Evolutionary conservation across 352 stramenopile genomes (phyloP).

Genomic region (Phytopythium montanum): DNA sequence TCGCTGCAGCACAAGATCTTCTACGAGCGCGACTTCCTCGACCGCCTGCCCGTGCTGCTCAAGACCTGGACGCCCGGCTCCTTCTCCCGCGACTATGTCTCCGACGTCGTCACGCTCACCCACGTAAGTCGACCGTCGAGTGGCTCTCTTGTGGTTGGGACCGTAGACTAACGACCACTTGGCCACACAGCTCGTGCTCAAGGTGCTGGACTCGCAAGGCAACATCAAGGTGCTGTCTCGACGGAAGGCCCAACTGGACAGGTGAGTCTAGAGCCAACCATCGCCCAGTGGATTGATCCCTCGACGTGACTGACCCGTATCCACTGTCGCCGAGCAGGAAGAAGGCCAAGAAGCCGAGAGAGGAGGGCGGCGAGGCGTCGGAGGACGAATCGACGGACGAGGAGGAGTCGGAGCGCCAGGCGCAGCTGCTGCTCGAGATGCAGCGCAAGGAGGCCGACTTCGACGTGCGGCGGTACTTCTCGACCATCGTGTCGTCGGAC

Average conservation of each 20-base stretch:
- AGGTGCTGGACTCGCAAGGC: slow-evolving; percentile 79
- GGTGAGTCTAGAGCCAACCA: slow-evolving; percentile 14
- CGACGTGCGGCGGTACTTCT: slow-evolving; percentile 81
- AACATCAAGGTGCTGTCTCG: slow-evolving; percentile 82
- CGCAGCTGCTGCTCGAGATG: slow-evolving; percentile 76
- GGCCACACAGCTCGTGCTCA: slow-evolving; percentile 68
- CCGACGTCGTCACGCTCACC: slow-evolving; percentile 83
- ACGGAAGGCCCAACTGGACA: slow-evolving; percentile 59
- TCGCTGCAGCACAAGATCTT: slow-evolving; percentile 88
- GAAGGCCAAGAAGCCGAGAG: slow-evolving; percentile 41
- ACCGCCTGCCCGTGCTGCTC: slow-evolving; percentile 74
- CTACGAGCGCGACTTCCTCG: slow-evolving; percentile 85
- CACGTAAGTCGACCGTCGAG: slow-evolving; percentile 41
- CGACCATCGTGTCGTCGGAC: slow-evolving; percentile 72
- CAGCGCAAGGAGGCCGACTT: slow-evolving; percentile 86
- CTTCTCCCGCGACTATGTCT: slow-evolving; percentile 63
- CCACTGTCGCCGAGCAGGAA: slow-evolving; percentile 18
- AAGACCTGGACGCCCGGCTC: slow-evolving; percentile 71
- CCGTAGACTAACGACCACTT: not conserved
- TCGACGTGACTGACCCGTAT: not conserved
- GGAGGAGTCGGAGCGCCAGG: slow-evolving; percentile 66
- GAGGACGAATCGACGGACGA: slow-evolving; percentile 67
- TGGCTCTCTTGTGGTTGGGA: not conserved
- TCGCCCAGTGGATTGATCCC: not conserved
- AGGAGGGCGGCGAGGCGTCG: slow-evolving; percentile 27